Percentiles rank a stretch among this genome's conserved stretches.
phyloP scores from a whole-genome alignment of 805 yeast species.

The Pichia eremophila region DNA sequence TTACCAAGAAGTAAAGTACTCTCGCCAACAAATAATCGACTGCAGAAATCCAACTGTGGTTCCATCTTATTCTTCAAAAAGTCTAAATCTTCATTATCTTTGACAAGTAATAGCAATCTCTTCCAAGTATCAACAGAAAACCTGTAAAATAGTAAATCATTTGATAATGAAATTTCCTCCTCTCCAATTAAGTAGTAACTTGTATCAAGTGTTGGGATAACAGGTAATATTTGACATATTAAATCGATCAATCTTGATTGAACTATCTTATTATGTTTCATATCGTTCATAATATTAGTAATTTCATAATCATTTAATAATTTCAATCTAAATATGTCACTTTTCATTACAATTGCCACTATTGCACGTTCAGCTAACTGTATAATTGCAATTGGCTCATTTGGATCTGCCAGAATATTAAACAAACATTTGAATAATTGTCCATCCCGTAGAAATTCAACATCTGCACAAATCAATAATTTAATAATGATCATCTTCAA shows the following conservation, averaged over 20 bases:
- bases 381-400: constrained; percentile 16
- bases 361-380: constrained; percentile 17
- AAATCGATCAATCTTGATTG: constrained; percentile 26
- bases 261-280: constrained; percentile 18
- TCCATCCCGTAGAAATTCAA: constrained; percentile 17
- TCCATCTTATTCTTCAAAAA: constrained; percentile 12
- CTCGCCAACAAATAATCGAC: constrained; percentile 17
- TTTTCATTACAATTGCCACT: constrained; percentile 14
- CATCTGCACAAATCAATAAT: constrained; percentile 21
- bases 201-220: constrained; percentile 18
- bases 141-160: constrained; percentile 24
- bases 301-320: constrained; percentile 19
- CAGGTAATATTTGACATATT: constrained; percentile 19
- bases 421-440: constrained; percentile 14
- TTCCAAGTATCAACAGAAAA: constrained; percentile 24
- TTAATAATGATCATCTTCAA: constrained; percentile 20
- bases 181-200: constrained; percentile 18
- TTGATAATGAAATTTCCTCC: constrained; percentile 14
- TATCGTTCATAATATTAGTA: constrained; percentile 13
- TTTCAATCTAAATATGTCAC: constrained; percentile 25
- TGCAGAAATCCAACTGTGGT: constrained; percentile 18
- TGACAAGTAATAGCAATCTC: constrained; percentile 14
- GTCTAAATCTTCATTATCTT: background rate
- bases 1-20: constrained; percentile 2
- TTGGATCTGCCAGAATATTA: constrained; percentile 13